phyloP scores from a whole-genome alignment of 306 rosid species.

The Medicago arabica region DNA sequence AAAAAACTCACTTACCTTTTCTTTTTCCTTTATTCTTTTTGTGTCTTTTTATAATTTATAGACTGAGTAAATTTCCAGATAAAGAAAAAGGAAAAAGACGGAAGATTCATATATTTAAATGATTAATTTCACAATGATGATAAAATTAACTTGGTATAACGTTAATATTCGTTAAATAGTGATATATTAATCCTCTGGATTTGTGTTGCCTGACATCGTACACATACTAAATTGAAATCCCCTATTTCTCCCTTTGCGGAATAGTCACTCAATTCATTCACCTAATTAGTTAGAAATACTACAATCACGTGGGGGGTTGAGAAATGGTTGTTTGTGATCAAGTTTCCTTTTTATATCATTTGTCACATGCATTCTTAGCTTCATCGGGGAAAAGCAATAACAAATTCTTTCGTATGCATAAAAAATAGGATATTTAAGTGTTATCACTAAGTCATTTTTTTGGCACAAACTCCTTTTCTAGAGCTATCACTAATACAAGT shows the following conservation, averaged over 20 bases:
- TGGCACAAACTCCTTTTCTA: no score
- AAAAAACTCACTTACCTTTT: constrained; percentile 1
- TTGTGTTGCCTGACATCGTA: constrained; percentile 57
- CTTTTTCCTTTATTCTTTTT: constrained; percentile 45
- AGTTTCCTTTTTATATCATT: constrained; percentile 27
- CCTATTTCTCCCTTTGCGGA: not conserved
- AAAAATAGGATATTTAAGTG: not conserved
- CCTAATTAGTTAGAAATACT: constrained; percentile 22
- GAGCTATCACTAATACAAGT: no score
- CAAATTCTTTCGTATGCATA: constrained; percentile 18
- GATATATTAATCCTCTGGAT: constrained; percentile 56
- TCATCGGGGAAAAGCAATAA: constrained; percentile 25
- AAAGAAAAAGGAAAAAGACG: constrained; percentile 35
- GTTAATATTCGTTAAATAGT: constrained; percentile 17
- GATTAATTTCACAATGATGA: constrained; percentile 38
- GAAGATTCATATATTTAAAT: constrained; percentile 33
- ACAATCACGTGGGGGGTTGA: constrained; percentile 48
- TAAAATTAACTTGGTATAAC: constrained; percentile 19
- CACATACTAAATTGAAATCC: constrained; percentile 10
- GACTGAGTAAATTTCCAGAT: constrained; percentile 23
- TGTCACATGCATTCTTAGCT: constrained; percentile 45
- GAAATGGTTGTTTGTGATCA: constrained; percentile 20
- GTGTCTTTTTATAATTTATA: constrained; percentile 33
- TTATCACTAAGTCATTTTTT: no score
- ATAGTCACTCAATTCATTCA: constrained; percentile 9